Percentiles rank a stretch among this genome's conserved stretches.
Evolutionary conservation across 2,329 filamentous ascomycete genomes (phyloP).

Genomic region (Apiospora koreana): DNA sequence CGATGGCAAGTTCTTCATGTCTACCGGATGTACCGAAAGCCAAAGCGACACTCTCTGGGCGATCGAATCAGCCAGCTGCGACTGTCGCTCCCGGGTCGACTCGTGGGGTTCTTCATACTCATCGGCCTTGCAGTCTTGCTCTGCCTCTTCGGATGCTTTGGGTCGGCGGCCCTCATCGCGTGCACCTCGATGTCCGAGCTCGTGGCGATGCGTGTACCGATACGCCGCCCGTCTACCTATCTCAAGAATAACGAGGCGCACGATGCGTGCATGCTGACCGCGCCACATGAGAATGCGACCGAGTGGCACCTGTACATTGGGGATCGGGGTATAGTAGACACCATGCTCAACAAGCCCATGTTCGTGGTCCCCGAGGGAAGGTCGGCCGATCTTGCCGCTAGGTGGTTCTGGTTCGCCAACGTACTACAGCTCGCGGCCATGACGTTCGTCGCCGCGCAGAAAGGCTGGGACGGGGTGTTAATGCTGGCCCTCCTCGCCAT

Average conservation of each 20-base stretch:
- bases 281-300: constrained; percentile 26
- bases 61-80: neutral
- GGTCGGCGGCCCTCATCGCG: constrained; percentile 22
- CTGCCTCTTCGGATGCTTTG: constrained; percentile 20
- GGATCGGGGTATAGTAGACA: constrained; percentile 28
- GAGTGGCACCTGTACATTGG: constrained; percentile 30
- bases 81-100: neutral
- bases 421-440: constrained; percentile 25
- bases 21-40: neutral
- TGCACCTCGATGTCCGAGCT: constrained; percentile 22
- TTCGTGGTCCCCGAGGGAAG: constrained; percentile 16
- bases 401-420: constrained; percentile 24
- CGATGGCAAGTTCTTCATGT: constrained; percentile 2
- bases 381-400: constrained; percentile 11
- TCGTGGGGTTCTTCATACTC: neutral
- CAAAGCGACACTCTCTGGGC: neutral
- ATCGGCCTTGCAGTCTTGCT: constrained; percentile 16
- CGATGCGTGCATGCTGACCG: constrained; percentile 30
- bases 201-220: constrained; percentile 15
- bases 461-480: constrained; percentile 24
- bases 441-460: constrained; percentile 28
- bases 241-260: constrained; percentile 27
- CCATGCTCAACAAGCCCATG: constrained; percentile 31
- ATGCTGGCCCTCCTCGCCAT: constrained; percentile 20
- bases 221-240: constrained; percentile 23